Evolutionary conservation across 225 moss, liverwort and hornwort genomes (phyloP).

Genomic region (Sphagnum contortum): DNA sequence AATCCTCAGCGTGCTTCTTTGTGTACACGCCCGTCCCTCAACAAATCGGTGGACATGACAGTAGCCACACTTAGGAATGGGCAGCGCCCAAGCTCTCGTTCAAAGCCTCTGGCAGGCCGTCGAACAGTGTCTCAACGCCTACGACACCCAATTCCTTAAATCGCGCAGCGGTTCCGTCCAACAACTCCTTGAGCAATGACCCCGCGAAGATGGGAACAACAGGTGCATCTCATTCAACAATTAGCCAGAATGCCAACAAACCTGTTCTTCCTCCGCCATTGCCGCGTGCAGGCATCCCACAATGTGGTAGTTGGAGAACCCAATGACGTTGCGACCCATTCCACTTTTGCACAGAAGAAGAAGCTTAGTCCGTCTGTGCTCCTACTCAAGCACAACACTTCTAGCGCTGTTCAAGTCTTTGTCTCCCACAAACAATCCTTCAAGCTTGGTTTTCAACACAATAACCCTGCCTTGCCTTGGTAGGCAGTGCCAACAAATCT

Average conservation of each 20-base stretch:
- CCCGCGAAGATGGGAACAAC: constrained; percentile 11
- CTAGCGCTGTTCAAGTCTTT: constrained; percentile 41
- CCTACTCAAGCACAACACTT: constrained; percentile 18
- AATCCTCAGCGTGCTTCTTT: constrained; percentile 9
- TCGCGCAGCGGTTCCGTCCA: constrained; percentile 7
- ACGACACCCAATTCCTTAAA: background rate
- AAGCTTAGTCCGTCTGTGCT: constrained; percentile 43
- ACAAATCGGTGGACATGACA: constrained; percentile 23
- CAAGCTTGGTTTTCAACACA: constrained; percentile 26
- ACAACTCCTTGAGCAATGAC: background rate
- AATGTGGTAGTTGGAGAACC: constrained; percentile 16
- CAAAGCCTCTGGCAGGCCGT: constrained; percentile 28
- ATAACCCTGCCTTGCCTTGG: too few relatives aligned
- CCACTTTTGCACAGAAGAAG: constrained; percentile 3
- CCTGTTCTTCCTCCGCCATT: too few relatives aligned
- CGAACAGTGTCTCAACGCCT: constrained; percentile 8
- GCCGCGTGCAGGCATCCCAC: constrained; percentile 2
- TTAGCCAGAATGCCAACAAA: too few relatives aligned
- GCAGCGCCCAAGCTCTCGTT: constrained; percentile 11
- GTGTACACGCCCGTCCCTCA: constrained; percentile 17
- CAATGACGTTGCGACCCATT: constrained; percentile 13
- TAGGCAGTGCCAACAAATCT: too few relatives aligned
- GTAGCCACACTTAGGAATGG: constrained; percentile 23
- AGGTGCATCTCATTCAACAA: constrained; percentile 10
- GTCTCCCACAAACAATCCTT: constrained; percentile 45